Evolutionary conservation across 805 yeast species (phyloP), one percentile per base, ranked within the genome.

Genomic region (Metschnikowia baotianmanensis): DNA sequence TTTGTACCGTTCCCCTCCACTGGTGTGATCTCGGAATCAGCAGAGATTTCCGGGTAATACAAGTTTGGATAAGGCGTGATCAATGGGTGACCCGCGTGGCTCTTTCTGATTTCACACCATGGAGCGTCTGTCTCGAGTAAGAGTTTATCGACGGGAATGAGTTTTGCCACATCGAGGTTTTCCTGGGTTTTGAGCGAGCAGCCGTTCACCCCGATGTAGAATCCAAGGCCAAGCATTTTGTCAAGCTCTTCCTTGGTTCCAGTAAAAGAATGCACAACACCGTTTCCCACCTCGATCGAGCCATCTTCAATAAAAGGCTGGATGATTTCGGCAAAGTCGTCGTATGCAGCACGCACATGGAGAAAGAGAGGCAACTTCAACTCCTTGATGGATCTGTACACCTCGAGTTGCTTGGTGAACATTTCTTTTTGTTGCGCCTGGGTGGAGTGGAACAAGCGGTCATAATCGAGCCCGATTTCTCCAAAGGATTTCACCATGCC

Each of bases 61-160:
- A 59, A 64, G 53, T 77, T 80, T 3, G 86, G 86, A 47, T 77
- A 76, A 7, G 65, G 55, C 0, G 79, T 63, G 22, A 89, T 57
- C 46, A 68, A 73, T 47, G 77, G 65, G 62, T 77, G 79, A 12
- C 93, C 76, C 2, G 88, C 87, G 58, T 88, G 96, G 8, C 93
- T 74, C 50, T 78, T 85, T 43, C 95, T 72, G 33, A 93, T 78
- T 57, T 90, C 98, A 67, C 99, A 93, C 99, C 99, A 93, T 1
- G 99, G 99, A 3, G 97, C 89, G 63, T 93, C 99, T 0, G 97
- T 91, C 58, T 93, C 99, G 8, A 93, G 75, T 73, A 91, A 63
- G 31, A 93, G 60, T 53, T 72, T 75, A 4, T 80, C 78, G 7
- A 80, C 54, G 0, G 98, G 98, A n/a, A 93, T 76, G 18, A 59